Base-by-base conservation (phyloP, 768 basidiomycete species). In the Boletellus ananiceps region DNA sequence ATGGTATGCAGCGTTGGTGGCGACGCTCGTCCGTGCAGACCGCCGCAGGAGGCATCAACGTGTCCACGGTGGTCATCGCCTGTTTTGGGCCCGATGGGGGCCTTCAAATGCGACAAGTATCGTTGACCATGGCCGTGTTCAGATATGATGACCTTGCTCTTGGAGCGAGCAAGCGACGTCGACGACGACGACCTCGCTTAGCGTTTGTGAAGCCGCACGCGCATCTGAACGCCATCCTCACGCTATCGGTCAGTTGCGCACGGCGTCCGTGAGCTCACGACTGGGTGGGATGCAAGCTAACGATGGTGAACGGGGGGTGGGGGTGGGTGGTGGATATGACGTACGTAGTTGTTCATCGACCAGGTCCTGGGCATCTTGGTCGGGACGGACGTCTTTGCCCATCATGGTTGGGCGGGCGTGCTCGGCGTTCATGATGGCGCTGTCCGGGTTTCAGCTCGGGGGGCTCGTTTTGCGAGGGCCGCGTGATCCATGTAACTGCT, bases 331-430 rank as follows among this genome's bases (percentile, higher is more conserved):
- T 11, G 29, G 29, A 9, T n/a, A 33, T n/a, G 16, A 29, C 29
- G 29, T 29, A 8, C 21, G 23, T 45, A 73, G 69, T 54, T 85
- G 27, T 89, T 89, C 65, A 74, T 87, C 19, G 90, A 89, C 0
- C 88, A 92, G 70, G 85, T 91, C 8, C 82, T 86, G 68, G 90
- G 90, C 15, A 90, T 88, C 0, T 76, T 85, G 0, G 83, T 84
- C 1, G 84, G 87, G 27, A 85, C 87, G 0, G 65, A 77, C 33
- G 76, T 92, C 1, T 93, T 88, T 67, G 74, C 83, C 27, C 56
- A 70, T 14, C 70, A 79, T 55, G 90, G 90, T 15, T 91, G 87
- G 19, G 87, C 74, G 80, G 33, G 74, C 85, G 0, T 78, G 76
- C 2, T 82, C 86, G 0, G 74, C 72, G 25, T 69, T 88, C 11